These are phyloP conservation scores for Neopestalotiopsis sp. DNA, from an alignment of 2,329 filamentous ascomycete species.

Conservation along the genomic window DNA sequence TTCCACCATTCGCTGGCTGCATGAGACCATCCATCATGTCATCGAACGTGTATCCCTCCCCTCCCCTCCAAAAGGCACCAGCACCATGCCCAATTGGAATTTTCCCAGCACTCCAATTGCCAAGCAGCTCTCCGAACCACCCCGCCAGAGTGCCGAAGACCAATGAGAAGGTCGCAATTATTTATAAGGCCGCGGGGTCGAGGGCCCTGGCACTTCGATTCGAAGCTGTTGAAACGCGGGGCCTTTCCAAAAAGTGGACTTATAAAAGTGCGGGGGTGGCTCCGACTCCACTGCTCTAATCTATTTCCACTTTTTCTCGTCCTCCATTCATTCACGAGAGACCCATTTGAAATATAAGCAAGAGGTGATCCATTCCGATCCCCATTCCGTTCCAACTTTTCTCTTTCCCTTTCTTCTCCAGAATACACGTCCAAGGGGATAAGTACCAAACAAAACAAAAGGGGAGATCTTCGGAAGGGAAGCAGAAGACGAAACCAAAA, in stretches of 20 bases:
- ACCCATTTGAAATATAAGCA: not conserved
- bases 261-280: constrained; percentile 17
- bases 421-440: not conserved
- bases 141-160: constrained; percentile 13
- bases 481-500: not conserved
- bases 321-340: not conserved
- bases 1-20: constrained; percentile 6
- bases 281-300: not conserved
- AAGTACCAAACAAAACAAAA: not conserved
- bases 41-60: not conserved
- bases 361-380: not conserved
- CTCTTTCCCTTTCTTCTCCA: not conserved
- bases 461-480: not conserved
- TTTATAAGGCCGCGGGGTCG: constrained; percentile 14
- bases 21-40: constrained; percentile 9
- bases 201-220: not conserved
- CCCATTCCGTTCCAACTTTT: not conserved
- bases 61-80: not conserved
- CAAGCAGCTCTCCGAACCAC: constrained; percentile 7
- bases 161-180: constrained; percentile 7
- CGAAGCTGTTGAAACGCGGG: not conserved
- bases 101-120: not conserved
- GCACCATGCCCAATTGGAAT: not conserved
- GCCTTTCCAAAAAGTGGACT: not conserved
- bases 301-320: not conserved